A percentile compares a stretch with the other conserved stretches of the same genome.
phyloP scores from a whole-genome alignment of 2,329 filamentous ascomycete genomes.

The Aotearoamyces nothofagi region DNA sequence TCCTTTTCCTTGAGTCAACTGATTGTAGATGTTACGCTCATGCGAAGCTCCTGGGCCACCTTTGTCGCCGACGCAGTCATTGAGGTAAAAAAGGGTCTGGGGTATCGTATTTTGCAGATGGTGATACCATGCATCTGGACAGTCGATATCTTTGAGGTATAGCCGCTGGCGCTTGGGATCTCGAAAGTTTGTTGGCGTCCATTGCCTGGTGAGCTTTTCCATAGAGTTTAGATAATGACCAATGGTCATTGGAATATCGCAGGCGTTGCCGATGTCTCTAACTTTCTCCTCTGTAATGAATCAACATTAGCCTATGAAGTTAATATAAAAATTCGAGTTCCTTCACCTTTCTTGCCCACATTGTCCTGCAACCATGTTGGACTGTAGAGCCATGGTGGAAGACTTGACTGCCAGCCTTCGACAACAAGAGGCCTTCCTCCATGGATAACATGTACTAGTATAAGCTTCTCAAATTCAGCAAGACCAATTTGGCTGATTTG shows the following conservation, averaged over 20 bases:
- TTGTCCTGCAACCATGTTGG: constrained; percentile 65
- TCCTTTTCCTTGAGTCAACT: constrained; percentile 25
- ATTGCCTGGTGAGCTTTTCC: constrained; percentile 71
- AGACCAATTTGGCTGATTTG: constrained; percentile 66
- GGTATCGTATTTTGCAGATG: constrained; percentile 67
- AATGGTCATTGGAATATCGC: constrained; percentile 70
- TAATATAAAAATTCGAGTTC: neutral
- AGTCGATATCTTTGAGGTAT: constrained; percentile 96
- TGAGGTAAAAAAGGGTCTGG: constrained; percentile 75
- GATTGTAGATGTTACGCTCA: constrained; percentile 24
- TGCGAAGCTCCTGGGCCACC: constrained; percentile 38
- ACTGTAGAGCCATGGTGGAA: constrained; percentile 69
- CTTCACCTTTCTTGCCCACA: constrained; percentile 62
- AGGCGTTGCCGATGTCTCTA: constrained; percentile 59
- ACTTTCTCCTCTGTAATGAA: constrained; percentile 57
- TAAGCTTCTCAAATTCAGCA: constrained; percentile 71
- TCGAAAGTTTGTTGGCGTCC: constrained; percentile 58
- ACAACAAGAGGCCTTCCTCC: constrained; percentile 82
- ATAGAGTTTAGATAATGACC: constrained; percentile 85
- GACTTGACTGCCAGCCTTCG: constrained; percentile 65
- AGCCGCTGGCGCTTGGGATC: constrained; percentile 72
- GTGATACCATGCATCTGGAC: constrained; percentile 73
- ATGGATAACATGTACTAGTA: constrained; percentile 68
- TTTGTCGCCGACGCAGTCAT: constrained; percentile 52
- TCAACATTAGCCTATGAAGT: constrained; percentile 11